These are phyloP conservation scores for Magnusiomyces sp. DNA, from an alignment of 1,139 yeast genomes.

Conservation along the genomic window DNA sequence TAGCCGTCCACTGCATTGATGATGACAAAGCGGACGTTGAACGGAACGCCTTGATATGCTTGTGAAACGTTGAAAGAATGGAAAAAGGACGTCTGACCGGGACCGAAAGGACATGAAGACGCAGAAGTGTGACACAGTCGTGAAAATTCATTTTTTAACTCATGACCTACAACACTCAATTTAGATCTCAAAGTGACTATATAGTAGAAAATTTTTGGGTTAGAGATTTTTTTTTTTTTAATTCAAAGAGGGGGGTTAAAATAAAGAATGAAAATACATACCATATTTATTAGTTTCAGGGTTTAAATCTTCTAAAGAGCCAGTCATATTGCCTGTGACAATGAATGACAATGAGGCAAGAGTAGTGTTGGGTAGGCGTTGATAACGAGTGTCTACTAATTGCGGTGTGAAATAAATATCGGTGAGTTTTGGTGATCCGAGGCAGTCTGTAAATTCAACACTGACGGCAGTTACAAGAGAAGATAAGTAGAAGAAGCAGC, in stretches of 20 bases:
- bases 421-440: not conserved
- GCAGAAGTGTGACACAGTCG: conserved; percentile 24
- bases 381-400: conserved; percentile 7
- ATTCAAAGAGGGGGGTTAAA: not conserved
- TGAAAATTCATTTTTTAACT: conserved; percentile 17
- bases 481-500: too few relatives aligned
- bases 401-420: conserved; percentile 8
- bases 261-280: not conserved
- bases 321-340: conserved; percentile 22
- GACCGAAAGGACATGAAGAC: conserved; percentile 27
- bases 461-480: too few relatives aligned
- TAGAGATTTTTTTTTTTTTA: not conserved
- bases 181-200: conserved; percentile 23
- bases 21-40: conserved; percentile 25
- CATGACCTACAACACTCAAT: conserved; percentile 20
- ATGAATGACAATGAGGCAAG: conserved; percentile 14
- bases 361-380: conserved; percentile 4
- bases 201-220: not conserved
- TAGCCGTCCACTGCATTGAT: conserved; percentile 34
- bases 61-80: conserved; percentile 21
- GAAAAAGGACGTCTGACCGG: conserved; percentile 20
- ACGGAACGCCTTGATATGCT: conserved; percentile 26
- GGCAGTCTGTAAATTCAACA: too few relatives aligned
- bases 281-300: conserved; percentile 22
- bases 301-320: conserved; percentile 22